Evolutionary conservation across 1,139 yeast species (phyloP), one percentile per base, ranked within the genome.

Genomic region (Nadsonia commutata): DNA sequence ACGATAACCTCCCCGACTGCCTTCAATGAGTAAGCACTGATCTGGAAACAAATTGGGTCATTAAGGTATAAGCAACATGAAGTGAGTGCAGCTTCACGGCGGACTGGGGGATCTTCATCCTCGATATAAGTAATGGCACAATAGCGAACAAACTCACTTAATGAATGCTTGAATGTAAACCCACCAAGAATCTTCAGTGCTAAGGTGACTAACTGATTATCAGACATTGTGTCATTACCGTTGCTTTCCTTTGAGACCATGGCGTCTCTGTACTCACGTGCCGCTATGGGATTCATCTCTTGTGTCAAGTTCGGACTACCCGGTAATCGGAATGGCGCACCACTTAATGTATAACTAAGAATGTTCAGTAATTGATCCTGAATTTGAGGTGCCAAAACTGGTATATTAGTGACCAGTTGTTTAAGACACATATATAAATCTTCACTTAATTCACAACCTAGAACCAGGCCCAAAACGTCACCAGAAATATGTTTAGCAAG

Each of bases 1-100:
- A 81, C 86, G 42, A 93, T 66, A 0, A 90, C 94, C 50, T 83
- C 86, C 43, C 85, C 78, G 1, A 90, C 95, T 0, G 95, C 84
- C 50, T 74, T 75, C 47, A 90, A 67, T 0, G 97, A 83, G 60
- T 84, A 76, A 2, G 83, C 78, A 53, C 95, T 84, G 1, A 86
- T 77, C 59, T 86, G 95, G 50, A 74, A 75, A 51, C 94, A 80
- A 20, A 90, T 81, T 1, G 94, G 84, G 54, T 88, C 96, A 43
- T 76, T 72, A 27, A 77, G 68, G 55, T 81, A 85, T n/a, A 93
- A 70, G 38, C 74, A 72, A 52, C 94, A 78, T 1, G 95, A 80
- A 0, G 95, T 83, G 19, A 84, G 63, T 0, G 95, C 88, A 0
- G 97, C 94, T 1, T 81, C 74, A 55, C 80, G 78, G 47, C 98